phyloP scores from a whole-genome alignment of 2,329 filamentous ascomycete species.

The Bipolaris zeicola region DNA sequence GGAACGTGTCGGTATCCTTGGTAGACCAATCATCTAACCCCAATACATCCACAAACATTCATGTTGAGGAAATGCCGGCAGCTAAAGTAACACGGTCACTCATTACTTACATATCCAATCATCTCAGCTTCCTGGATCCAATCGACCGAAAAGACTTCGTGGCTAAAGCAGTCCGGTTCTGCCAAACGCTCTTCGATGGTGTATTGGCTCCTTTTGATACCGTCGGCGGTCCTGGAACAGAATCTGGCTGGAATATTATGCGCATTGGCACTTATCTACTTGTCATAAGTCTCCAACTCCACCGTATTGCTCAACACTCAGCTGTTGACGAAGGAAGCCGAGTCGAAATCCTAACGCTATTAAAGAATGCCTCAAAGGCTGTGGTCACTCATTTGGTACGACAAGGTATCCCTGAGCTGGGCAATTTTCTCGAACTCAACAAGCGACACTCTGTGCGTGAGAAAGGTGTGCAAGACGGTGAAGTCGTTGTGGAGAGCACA shows the following conservation, averaged over 20 bases:
- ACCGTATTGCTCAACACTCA: conserved; percentile 39
- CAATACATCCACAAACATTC: background rate
- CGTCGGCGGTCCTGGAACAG: background rate
- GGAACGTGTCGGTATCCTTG: conserved; percentile 11
- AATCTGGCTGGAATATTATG: conserved; percentile 1
- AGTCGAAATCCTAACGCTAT: conserved; percentile 33
- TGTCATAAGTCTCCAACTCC: conserved; percentile 38
- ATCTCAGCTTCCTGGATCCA: conserved; percentile 59
- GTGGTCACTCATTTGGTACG: conserved; percentile 46
- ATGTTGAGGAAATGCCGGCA: conserved; percentile 12
- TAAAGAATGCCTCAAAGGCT: conserved; percentile 45
- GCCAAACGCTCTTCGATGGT: conserved; percentile 42
- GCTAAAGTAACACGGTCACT: conserved; percentile 52
- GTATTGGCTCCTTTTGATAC: conserved; percentile 23
- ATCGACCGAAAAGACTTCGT: conserved; percentile 59
- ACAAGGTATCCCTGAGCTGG: conserved; percentile 46
- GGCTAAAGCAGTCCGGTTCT: conserved; percentile 49
- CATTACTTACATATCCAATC: conserved; percentile 56
- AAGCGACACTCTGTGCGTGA: conserved; percentile 51
- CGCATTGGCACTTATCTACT: conserved; percentile 38
- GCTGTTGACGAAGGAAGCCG: conserved; percentile 18
- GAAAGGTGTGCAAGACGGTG: conserved; percentile 54
- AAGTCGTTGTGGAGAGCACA: conserved; percentile 53
- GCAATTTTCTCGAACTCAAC: conserved; percentile 54
- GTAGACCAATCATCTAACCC: background rate